These are phyloP conservation scores for Stagonosporopsis vannaccii DNA, from an alignment of 2,329 filamentous ascomycete species.

Conservation along the genomic window DNA sequence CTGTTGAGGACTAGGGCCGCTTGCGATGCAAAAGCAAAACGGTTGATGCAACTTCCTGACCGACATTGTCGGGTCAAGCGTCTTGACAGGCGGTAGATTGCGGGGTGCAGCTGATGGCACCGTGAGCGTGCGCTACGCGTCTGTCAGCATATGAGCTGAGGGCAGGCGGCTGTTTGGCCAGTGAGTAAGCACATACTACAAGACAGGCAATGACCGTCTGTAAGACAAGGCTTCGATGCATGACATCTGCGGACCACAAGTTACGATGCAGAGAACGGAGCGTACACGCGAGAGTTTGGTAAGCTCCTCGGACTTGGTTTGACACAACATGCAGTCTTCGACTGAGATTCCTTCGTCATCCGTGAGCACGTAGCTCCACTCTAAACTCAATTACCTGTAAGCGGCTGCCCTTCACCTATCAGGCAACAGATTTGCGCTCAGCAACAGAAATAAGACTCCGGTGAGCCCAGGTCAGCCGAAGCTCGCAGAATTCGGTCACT, in stretches of 20 bases:
- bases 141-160: constrained; percentile 17
- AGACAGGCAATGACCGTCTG: not conserved
- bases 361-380: not conserved
- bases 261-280: not conserved
- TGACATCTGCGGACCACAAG: not conserved
- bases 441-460: not conserved
- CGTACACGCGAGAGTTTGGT: not conserved
- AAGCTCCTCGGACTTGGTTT: not conserved
- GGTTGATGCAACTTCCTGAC: constrained; percentile 10
- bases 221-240: constrained; percentile 8
- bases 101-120: constrained; percentile 20
- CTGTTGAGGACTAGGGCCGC: constrained; percentile 7
- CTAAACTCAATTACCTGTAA: not conserved
- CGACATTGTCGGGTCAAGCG: constrained; percentile 10
- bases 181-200: constrained; percentile 8
- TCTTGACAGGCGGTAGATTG: constrained; percentile 13
- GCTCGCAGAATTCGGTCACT: not conserved
- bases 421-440: not conserved
- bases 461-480: constrained; percentile 7
- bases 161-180: constrained; percentile 8
- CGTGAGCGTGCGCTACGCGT: constrained; percentile 16
- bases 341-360: not conserved
- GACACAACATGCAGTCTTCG: not conserved
- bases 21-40: constrained; percentile 11
- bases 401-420: not conserved